Conservation (phyloP, 2,329 filamentous ascomycete species). For the Stachybotrys elegans region DNA sequence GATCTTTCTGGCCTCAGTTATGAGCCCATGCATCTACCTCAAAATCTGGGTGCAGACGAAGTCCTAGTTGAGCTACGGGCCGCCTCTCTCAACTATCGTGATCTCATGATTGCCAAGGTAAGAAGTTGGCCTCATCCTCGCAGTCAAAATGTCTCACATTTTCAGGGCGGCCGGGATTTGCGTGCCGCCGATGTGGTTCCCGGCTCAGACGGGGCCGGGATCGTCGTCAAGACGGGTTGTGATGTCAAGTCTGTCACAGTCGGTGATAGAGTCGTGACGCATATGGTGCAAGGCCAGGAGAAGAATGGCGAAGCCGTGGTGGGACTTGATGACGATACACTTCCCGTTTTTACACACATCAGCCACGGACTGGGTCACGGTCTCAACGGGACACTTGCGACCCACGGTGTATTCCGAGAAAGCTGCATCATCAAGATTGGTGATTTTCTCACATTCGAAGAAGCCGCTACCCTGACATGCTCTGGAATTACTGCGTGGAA, state of each 20-base stretch:
- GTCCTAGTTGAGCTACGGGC: constrained; percentile 1
- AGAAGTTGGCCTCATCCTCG: background rate
- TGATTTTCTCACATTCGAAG: background rate
- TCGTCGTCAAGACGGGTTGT: background rate
- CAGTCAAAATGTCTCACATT: background rate
- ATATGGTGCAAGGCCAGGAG: background rate
- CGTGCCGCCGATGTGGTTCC: background rate
- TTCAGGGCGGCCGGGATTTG: background rate
- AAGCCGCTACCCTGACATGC: background rate
- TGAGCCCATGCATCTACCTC: too few relatives aligned
- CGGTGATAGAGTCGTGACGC: constrained; percentile 1
- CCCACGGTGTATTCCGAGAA: constrained; percentile 1
- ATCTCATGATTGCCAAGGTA: background rate
- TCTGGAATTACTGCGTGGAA: constrained; percentile 2
- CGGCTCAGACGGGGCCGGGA: constrained; percentile 1
- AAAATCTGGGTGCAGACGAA: background rate
- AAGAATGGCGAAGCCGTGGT: background rate
- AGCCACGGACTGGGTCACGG: background rate
- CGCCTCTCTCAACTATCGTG: constrained; percentile 1
- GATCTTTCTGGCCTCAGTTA: background rate
- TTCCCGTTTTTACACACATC: background rate
- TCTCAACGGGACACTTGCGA: background rate
- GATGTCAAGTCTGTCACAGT: background rate
- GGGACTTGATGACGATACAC: background rate
- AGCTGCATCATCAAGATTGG: constrained; percentile 1